phyloP scores from a whole-genome alignment of 345 rosid species.

The Euphorbia lathyris region DNA sequence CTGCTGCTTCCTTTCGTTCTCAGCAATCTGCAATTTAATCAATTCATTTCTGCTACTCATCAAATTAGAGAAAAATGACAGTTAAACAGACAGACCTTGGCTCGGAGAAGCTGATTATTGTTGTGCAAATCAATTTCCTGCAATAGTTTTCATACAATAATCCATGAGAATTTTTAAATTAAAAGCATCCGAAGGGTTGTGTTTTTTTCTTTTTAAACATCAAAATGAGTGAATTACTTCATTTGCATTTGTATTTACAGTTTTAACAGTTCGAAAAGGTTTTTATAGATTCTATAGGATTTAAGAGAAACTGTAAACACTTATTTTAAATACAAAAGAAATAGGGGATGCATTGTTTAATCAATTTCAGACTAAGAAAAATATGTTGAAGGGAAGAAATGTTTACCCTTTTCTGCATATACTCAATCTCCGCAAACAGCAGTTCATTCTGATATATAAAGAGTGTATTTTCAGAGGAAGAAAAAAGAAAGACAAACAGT shows the following conservation, averaged over 20 bases:
- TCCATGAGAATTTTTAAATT: neutral
- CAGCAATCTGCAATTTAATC: conserved; percentile 57
- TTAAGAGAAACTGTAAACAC: no score
- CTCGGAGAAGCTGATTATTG: conserved; percentile 88
- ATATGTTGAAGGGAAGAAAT: neutral
- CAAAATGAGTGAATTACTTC: no score
- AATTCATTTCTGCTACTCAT: neutral
- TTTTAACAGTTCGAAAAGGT: no score
- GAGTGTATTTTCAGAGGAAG: neutral
- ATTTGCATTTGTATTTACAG: no score
- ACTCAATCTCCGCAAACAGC: conserved; percentile 82
- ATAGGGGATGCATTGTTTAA: no score
- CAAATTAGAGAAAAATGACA: neutral
- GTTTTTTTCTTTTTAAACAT: no score
- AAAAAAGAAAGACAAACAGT: conserved; percentile 9
- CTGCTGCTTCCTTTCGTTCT: conserved; percentile 73
- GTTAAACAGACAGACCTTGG: conserved; percentile 52
- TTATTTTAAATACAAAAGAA: no score
- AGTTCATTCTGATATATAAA: conserved; percentile 62
- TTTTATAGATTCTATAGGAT: no score
- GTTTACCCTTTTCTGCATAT: conserved; percentile 71
- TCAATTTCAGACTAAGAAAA: no score
- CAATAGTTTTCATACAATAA: neutral
- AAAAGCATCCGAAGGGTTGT: no score
- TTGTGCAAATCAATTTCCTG: conserved; percentile 96